Base-by-base conservation (phyloP, 345 rosid species). In the Stellera chamaejasme region DNA sequence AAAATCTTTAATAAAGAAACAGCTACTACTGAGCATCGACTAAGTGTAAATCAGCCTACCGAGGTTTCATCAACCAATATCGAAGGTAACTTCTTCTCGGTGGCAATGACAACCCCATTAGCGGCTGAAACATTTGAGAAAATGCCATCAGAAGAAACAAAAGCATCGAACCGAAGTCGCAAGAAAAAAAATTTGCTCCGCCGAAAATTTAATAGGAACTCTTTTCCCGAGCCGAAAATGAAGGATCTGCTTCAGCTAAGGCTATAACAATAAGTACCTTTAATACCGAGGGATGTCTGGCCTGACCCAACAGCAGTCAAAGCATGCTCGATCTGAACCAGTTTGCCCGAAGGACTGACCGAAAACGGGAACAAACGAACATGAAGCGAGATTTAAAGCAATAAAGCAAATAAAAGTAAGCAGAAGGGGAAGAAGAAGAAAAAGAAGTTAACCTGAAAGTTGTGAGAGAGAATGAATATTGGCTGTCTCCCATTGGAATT, bases 241-340 rank as follows among this genome's bases (percentile, higher is more conserved):
- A 25, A 15, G 7, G 39, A 32, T 32, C 39, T 32, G 9, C 39
- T 32, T 32, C 42, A 13, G 13, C 43, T 0, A 48, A 13, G 23
- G 23, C 23, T 19, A 19, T 0, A 19, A 19, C 23, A 19, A 19
- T 19, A 19, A 4, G 5, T 16, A 91, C 96, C 98, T 80, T 88
- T 85, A 66, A 92, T 92, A 14, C 98, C 96, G 11, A 92, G 65
- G 27, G 98, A 92, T 6, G 98, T 92, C 64, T 92, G 98, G 13
- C 98, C 95, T 8, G 96, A 92, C 47, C 96, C 90, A 25, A 92
- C 98, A 10, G 95, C 95, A 3, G 93, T 88, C 58, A 92, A 67
- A 39, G 98, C 98, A 63, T 92, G 96, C 67, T 92, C 98, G 45
- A 85, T 92, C 87, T 92, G 96, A 69, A 92, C 98, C 23, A 92